Conservation (phyloP, 2,329 filamentous ascomycete genomes). For the Alternaria sp. region DNA sequence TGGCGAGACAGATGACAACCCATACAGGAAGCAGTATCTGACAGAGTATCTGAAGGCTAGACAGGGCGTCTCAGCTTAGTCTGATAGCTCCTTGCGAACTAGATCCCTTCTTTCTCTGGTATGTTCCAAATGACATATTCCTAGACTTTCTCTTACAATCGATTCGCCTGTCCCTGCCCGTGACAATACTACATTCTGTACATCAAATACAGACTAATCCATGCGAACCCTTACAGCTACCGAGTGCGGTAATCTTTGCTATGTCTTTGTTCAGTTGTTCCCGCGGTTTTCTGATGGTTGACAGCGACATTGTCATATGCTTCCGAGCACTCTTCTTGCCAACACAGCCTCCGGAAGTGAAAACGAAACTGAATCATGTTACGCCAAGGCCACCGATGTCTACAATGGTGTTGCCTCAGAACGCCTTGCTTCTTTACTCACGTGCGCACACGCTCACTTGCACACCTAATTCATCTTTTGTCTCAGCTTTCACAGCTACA, state of each 20-base stretch:
- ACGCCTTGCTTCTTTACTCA: not conserved
- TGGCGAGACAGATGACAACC: slow-evolving; percentile 79
- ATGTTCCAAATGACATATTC: not conserved
- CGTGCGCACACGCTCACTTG: not conserved
- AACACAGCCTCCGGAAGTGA: not conserved
- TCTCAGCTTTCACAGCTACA: not conserved
- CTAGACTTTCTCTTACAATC: not conserved
- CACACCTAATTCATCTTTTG: not conserved
- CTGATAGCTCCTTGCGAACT: not conserved
- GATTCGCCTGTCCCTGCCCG: no score
- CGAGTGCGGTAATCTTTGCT: not conserved
- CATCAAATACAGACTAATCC: not conserved
- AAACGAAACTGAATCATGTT: not conserved
- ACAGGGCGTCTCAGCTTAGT: slow-evolving; percentile 26
- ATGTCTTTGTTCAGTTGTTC: not conserved
- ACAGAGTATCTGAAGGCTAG: slow-evolving; percentile 73
- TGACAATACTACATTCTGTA: not conserved
- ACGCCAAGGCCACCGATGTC: not conserved
- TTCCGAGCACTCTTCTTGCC: no score
- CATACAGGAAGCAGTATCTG: slow-evolving; percentile 76
- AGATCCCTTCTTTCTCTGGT: not conserved
- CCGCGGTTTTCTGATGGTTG: not conserved
- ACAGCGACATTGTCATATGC: not conserved
- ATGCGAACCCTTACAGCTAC: not conserved
- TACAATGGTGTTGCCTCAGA: not conserved